These are phyloP conservation scores for Geotrichum australiense DNA, from an alignment of 1,139 yeast genomes.

Conservation along the genomic window DNA sequence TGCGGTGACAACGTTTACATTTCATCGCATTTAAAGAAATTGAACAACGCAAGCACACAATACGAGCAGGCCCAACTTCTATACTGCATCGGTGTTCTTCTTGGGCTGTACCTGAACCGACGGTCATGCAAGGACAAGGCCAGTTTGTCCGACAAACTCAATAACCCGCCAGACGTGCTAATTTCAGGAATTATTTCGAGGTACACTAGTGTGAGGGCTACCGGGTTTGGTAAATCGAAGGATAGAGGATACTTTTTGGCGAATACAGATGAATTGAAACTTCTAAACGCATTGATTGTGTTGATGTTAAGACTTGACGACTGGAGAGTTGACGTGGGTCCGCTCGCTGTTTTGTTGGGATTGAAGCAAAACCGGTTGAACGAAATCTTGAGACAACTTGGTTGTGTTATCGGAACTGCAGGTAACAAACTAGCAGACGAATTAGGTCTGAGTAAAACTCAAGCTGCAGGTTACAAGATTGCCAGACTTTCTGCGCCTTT, in stretches of 20 bases:
- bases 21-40: slow-evolving; percentile 41
- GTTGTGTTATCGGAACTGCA: slow-evolving; percentile 70
- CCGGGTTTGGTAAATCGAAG: slow-evolving; percentile 61
- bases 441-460: slow-evolving; percentile 62
- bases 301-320: slow-evolving; percentile 68
- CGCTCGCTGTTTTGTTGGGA: slow-evolving; percentile 78
- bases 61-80: slow-evolving; percentile 58
- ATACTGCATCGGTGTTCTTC: slow-evolving; percentile 68
- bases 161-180: slow-evolving; percentile 63
- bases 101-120: slow-evolving; percentile 73
- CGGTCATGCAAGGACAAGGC: slow-evolving; percentile 54
- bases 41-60: slow-evolving; percentile 34
- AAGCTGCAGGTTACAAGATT: slow-evolving; percentile 63
- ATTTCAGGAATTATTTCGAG: slow-evolving; percentile 67
- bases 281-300: slow-evolving; percentile 44
- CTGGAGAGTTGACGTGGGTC: slow-evolving; percentile 67
- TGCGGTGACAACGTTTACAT: slow-evolving; percentile 45
- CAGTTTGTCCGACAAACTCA: slow-evolving; percentile 53
- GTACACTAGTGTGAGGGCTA: slow-evolving; percentile 60
- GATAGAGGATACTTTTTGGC: slow-evolving; percentile 19
- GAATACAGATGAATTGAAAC: not conserved
- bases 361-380: slow-evolving; percentile 70
- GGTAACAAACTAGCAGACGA: slow-evolving; percentile 80
- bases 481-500: slow-evolving; percentile 86
- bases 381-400: slow-evolving; percentile 69